Conservation (phyloP, 345 rosid species). For the Angophora floribunda region DNA sequence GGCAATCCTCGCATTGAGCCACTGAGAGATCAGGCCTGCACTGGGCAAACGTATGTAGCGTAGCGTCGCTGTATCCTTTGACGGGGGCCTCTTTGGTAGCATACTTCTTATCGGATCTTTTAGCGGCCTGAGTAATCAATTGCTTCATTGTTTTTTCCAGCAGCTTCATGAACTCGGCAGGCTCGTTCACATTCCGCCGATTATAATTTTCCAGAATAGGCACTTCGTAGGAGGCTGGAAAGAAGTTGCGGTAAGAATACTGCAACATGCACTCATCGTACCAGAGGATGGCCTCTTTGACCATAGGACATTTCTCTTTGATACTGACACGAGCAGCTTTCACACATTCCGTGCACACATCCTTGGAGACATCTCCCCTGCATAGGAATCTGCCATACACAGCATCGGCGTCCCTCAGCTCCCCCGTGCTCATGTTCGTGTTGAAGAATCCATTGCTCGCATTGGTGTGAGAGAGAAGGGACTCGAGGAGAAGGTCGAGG, state of each 20-base stretch:
- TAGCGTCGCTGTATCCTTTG: background rate
- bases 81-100: background rate
- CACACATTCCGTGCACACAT: conserved; percentile 22
- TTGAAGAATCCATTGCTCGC: background rate
- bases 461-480: background rate
- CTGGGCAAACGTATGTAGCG: conserved; percentile 10
- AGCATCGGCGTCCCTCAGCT: background rate
- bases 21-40: conserved; percentile 7
- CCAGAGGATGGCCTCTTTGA: conserved; percentile 19
- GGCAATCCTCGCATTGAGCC: conserved; percentile 1
- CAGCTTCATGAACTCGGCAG: background rate
- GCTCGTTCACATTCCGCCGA: conserved; percentile 1
- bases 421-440: background rate
- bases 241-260: conserved; percentile 18
- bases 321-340: conserved; percentile 5
- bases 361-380: background rate
- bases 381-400: conserved; percentile 7
- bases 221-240: background rate
- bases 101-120: background rate
- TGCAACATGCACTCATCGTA: conserved; percentile 34
- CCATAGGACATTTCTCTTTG: conserved; percentile 12
- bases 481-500: background rate
- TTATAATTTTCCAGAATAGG: background rate
- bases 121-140: background rate
- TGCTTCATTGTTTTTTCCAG: background rate